phyloP scores from a whole-genome alignment of 2,329 filamentous ascomycete genomes.

The Penicillium digitatum region DNA sequence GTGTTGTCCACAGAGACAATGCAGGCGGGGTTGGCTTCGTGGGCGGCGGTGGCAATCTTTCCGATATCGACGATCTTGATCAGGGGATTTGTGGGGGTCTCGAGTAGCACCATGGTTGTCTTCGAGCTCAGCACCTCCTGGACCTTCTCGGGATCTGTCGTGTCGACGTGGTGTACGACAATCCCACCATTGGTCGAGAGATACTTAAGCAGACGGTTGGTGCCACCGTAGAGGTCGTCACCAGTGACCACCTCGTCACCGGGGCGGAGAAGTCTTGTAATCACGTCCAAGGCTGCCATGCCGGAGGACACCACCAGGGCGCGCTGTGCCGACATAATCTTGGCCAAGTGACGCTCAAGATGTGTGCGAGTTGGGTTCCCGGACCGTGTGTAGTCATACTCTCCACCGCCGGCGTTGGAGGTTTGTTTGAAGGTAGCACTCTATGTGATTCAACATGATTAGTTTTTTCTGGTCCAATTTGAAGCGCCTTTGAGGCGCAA shows the following conservation, averaged over 20 bases:
- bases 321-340: constrained; percentile 95
- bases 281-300: constrained; percentile 96
- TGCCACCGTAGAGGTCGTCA: constrained; percentile 94
- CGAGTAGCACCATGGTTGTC: constrained; percentile 91
- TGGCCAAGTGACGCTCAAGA: constrained; percentile 91
- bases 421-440: constrained; percentile 97
- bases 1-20: constrained; percentile 96
- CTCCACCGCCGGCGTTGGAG: constrained; percentile 71
- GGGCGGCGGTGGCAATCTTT: constrained; percentile 69
- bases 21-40: constrained; percentile 71
- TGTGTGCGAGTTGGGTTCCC: constrained; percentile 96
- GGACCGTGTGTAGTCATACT: constrained; percentile 98
- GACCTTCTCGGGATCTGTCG: constrained; percentile 72
- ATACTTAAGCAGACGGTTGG: constrained; percentile 88
- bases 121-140: constrained; percentile 66
- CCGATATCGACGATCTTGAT: constrained; percentile 97
- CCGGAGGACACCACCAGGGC: constrained; percentile 91
- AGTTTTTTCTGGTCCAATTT: not conserved
- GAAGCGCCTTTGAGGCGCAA: not conserved
- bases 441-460: constrained; percentile 33
- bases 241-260: constrained; percentile 97
- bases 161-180: constrained; percentile 93
- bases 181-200: constrained; percentile 86
- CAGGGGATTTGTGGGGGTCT: constrained; percentile 94
- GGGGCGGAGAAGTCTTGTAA: constrained; percentile 81